Evolutionary conservation across 1,139 yeast genomes (phyloP).

Genomic region (Protomyces lactucae-debilis): DNA sequence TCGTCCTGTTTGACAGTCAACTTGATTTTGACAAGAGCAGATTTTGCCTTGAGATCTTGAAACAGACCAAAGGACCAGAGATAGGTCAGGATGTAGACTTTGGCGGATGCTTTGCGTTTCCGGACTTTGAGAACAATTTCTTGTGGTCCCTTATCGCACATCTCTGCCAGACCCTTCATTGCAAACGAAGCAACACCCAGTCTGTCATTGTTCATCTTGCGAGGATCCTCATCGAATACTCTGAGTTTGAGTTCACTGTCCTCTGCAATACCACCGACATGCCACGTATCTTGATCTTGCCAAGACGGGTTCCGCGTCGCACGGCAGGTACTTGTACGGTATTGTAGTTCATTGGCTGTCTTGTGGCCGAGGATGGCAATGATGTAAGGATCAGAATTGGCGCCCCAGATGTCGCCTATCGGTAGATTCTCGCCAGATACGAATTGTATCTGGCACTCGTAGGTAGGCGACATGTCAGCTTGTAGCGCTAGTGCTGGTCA

Average conservation of each 20-base stretch:
- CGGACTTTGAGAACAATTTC: conserved; percentile 17
- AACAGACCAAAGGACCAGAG: conserved; percentile 2
- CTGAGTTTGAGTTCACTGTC: conserved; percentile 11
- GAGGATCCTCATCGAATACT: conserved; percentile 22
- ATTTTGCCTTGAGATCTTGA: conserved; percentile 2
- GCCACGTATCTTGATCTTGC: conserved; percentile 24
- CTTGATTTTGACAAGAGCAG: conserved; percentile 4
- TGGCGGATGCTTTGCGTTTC: conserved; percentile 16
- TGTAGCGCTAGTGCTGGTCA: neutral
- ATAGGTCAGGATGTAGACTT: conserved; percentile 6
- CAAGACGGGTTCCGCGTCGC: conserved; percentile 16
- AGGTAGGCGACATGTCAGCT: neutral
- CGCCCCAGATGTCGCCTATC: conserved; percentile 20
- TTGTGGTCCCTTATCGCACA: conserved; percentile 1
- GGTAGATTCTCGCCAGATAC: neutral
- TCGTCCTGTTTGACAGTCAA: conserved; percentile 3
- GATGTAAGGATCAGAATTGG: conserved; percentile 21
- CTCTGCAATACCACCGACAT: conserved; percentile 18
- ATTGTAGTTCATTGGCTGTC: neutral
- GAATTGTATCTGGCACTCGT: neutral
- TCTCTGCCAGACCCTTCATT: conserved; percentile 1
- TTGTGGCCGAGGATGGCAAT: conserved; percentile 16
- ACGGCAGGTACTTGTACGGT: conserved; percentile 22
- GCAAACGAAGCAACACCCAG: conserved; percentile 9
- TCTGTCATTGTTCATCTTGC: conserved; percentile 14